A percentile compares a stretch with the other conserved stretches of the same genome.
These are phyloP conservation scores for Yamadazyma kanchanaburiensis DNA, from an alignment of 1,139 yeast species.

Conservation along the genomic window DNA sequence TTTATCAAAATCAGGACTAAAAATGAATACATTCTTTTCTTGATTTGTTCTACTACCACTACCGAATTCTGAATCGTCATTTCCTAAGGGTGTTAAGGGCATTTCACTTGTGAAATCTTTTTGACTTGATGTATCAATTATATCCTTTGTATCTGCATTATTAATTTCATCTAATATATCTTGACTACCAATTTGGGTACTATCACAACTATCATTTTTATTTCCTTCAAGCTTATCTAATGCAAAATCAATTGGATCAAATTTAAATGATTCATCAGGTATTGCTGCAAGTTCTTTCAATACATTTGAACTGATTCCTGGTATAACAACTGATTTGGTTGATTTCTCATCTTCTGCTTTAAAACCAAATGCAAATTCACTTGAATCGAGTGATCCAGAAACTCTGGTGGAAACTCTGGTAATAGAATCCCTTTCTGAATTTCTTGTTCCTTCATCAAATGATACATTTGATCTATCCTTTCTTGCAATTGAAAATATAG, in stretches of 20 bases:
- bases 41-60: constrained; percentile 9
- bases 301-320: constrained; percentile 61
- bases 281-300: constrained; percentile 73
- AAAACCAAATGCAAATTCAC: constrained; percentile 8
- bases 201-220: constrained; percentile 17
- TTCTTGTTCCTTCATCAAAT: constrained; percentile 11
- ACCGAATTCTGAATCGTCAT: constrained; percentile 3
- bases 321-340: constrained; percentile 43
- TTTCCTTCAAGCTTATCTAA: constrained; percentile 73
- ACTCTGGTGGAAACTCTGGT: constrained; percentile 1
- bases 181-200: constrained; percentile 28
- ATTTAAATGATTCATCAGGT: constrained; percentile 69
- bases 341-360: constrained; percentile 11
- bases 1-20: constrained; percentile 12
- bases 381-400: constrained; percentile 2
- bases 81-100: constrained; percentile 25
- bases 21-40: constrained; percentile 15
- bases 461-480: constrained; percentile 21
- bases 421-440: not conserved
- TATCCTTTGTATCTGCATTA: constrained; percentile 41
- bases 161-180: constrained; percentile 40
- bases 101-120: constrained; percentile 18
- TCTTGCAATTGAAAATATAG: constrained; percentile 33
- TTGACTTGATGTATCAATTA: constrained; percentile 23
- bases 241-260: constrained; percentile 69